Evolutionary conservation across 2,329 filamentous ascomycete genomes (phyloP).

Genomic region (Cladobotryum protrusum): DNA sequence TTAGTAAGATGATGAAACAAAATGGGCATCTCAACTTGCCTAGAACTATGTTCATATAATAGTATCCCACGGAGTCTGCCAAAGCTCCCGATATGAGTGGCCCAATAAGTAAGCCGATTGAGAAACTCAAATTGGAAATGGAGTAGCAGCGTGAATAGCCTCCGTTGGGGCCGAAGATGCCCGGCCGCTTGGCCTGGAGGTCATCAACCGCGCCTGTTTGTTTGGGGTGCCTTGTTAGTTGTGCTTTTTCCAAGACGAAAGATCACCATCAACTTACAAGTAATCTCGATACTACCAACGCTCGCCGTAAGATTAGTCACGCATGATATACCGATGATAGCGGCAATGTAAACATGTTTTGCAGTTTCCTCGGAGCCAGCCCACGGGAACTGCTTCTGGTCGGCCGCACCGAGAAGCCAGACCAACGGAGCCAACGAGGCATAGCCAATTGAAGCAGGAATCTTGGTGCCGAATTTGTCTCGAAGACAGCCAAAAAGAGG

Average conservation of each 20-base stretch:
- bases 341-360: not conserved
- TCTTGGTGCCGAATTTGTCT: not conserved
- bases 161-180: conserved; percentile 1
- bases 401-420: conserved; percentile 1
- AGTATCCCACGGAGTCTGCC: conserved; percentile 3
- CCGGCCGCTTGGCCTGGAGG: not conserved
- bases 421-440: not conserved
- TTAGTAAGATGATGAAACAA: not conserved
- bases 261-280: not conserved
- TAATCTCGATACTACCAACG: not conserved
- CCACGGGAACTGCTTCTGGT: conserved; percentile 2
- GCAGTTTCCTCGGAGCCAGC: not conserved
- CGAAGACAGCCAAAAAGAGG: not conserved
- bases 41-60: not conserved
- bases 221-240: too few relatives aligned
- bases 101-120: not conserved
- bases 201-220: not conserved
- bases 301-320: not conserved
- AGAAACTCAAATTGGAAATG: not conserved
- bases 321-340: not conserved
- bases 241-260: not conserved
- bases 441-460: not conserved
- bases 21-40: not conserved
- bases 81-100: not conserved
- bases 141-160: conserved; percentile 3